phyloP scores from a whole-genome alignment of 495 filamentous ascomycete species.

The Thermothielavioides terrestris region DNA sequence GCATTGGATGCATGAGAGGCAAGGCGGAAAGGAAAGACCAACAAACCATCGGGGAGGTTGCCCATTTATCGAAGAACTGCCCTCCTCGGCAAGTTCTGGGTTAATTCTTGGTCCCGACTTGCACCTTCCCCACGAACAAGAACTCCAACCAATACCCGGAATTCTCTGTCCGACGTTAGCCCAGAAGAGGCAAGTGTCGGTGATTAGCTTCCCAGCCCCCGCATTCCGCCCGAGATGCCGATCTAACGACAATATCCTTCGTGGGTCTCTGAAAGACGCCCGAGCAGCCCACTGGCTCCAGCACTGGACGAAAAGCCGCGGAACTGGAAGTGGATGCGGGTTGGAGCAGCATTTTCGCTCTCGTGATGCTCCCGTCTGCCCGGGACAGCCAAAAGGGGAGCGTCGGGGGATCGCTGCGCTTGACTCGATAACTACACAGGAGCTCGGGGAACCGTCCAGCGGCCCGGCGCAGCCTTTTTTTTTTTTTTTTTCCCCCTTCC shows the following conservation, averaged over 20 bases:
- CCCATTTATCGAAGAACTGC: too few species aligned
- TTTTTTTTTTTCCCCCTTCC: neutral
- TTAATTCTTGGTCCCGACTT: neutral
- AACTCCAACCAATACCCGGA: constrained; percentile 15
- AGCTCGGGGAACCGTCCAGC: too few species aligned
- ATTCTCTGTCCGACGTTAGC: constrained; percentile 22
- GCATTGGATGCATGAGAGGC: too few species aligned
- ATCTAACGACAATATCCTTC: constrained; percentile 12
- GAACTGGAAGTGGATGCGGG: neutral
- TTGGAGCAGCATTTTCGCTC: neutral
- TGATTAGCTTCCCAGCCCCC: constrained; percentile 27
- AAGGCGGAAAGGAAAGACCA: too few species aligned
- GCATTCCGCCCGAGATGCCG: constrained; percentile 30
- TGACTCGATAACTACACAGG: too few species aligned
- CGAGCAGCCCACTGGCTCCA: neutral
- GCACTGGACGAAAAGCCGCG: constrained; percentile 15
- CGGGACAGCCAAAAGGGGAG: neutral
- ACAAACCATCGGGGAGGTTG: too few species aligned
- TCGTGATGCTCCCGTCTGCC: neutral
- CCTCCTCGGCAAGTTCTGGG: neutral
- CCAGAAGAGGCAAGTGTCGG: constrained; percentile 25
- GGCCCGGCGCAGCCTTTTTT: neutral
- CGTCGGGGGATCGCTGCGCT: too few species aligned
- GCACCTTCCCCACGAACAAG: constrained; percentile 5
- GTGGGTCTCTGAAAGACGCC: constrained; percentile 3